phyloP scores from a whole-genome alignment of 2,329 filamentous ascomycete genomes.

The Colletotrichum sp. region DNA sequence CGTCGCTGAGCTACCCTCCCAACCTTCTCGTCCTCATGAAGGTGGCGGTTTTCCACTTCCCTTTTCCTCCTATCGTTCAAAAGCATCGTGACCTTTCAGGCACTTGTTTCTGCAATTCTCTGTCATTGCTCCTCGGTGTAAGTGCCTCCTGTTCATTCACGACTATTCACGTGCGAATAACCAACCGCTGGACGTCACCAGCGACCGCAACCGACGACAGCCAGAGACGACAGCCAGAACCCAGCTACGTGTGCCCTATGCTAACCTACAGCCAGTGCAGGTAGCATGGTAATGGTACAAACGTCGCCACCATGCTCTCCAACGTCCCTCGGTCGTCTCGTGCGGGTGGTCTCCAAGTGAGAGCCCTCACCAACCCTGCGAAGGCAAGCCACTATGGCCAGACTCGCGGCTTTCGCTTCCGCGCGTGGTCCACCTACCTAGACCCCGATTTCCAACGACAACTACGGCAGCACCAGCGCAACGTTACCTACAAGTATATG shows the following conservation, averaged over 20 bases:
- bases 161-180: not conserved
- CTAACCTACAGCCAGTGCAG: not conserved
- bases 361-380: not conserved
- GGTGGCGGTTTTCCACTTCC: conserved; percentile 1
- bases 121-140: not conserved
- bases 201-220: not conserved
- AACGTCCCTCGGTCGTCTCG: conserved; percentile 31
- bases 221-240: not conserved
- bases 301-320: conserved; percentile 29
- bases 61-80: not conserved
- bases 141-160: not conserved
- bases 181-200: not conserved
- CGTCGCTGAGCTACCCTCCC: not conserved
- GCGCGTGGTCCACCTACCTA: conserved; percentile 48
- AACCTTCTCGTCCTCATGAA: not conserved
- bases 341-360: conserved; percentile 28
- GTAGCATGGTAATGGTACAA: conserved; percentile 4
- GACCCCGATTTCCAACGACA: conserved; percentile 47
- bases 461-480: conserved; percentile 47
- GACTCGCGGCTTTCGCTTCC: conserved; percentile 53
- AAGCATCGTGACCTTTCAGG: not conserved
- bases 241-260: not conserved
- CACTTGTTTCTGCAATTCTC: not conserved
- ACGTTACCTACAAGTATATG: conserved; percentile 49
- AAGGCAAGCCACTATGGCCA: conserved; percentile 37